A percentile compares a stretch with the other conserved stretches of the same genome.
Conservation (phyloP, 129 eudicot genomes). For the Flaveria robusta region DNA sequence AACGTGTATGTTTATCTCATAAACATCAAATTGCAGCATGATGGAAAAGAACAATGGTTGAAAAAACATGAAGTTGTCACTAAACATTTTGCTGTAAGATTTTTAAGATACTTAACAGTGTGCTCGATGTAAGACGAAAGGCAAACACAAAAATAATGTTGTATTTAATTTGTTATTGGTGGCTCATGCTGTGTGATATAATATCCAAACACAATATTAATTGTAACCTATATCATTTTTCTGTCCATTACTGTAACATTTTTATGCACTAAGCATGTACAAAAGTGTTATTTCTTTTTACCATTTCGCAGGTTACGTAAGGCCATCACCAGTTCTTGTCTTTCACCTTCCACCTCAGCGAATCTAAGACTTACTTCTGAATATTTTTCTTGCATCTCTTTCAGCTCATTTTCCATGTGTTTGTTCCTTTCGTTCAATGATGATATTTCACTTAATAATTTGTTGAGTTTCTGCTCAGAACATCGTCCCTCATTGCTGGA, state of each 20-base stretch:
- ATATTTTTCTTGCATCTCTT: conserved; percentile 90
- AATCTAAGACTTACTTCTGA: conserved; percentile 88
- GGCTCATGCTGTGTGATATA: conserved; percentile 29
- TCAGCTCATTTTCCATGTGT: conserved; percentile 70
- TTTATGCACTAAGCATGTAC: conserved; percentile 22
- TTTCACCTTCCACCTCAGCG: conserved; percentile 98
- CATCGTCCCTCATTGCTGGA: conserved; percentile 33
- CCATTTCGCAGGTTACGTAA: conserved; percentile 72
- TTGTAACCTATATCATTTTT: conserved; percentile 26
- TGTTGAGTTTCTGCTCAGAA: conserved; percentile 32
- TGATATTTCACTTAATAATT: conserved; percentile 56
- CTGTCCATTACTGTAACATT: conserved; percentile 30
- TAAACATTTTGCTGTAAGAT: conserved; percentile 3
- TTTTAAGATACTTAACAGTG: conserved; percentile 16
- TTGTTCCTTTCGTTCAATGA: conserved; percentile 66
- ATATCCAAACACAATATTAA: conserved; percentile 19
- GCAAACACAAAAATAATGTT: conserved; percentile 1
- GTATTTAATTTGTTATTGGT: conserved; percentile 36
- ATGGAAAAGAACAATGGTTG: conserved; percentile 1
- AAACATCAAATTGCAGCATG: neutral
- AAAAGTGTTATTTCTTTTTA: conserved; percentile 49
- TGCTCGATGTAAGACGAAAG: neutral
- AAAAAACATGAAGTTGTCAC: neutral
- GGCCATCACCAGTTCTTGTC: conserved; percentile 90
- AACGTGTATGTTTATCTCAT: too few relatives aligned